Base-by-base conservation (phyloP, 148 eudicot genomes). In the Beta vulgaris region DNA sequence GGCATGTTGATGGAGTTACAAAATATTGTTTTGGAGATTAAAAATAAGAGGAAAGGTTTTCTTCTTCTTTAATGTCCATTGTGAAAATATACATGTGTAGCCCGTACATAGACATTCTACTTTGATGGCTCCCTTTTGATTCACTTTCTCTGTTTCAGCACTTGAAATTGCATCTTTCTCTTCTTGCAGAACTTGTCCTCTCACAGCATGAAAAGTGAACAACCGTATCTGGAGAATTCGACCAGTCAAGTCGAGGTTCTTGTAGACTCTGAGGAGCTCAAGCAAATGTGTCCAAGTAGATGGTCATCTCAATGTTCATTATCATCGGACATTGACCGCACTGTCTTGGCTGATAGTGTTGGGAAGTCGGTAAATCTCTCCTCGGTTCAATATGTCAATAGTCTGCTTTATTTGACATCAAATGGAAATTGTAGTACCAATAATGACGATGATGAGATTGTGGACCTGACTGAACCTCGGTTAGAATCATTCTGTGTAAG, bases 381-480 rank as follows among this genome's bases (percentile, higher is more conserved):
- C 35, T 75, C 87, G 0, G 65, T 79, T n/a, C 76, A 78, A 29
- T 79, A 82, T 61, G 67, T 83, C 12, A 85, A 79, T 36, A 69
- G 75, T 42, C 69, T 81, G 71, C 82, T 80, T 54, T 81, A 80
- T 66, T 65, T 81, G 71, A 73, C 86, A 60, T 79, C 90, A 71
- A 79, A 82, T 23, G 28, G 71, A 10, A 82, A 57, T 57, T 71
- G 77, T 60, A 51, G 68, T 44, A 61, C 26, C 42, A 61, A 62
- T 13, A 74, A 69, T 54, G 77, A 78, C 25, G 93, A 80, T 61
- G 97, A 90, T 73, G 83, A 78, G 51, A 69, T 73, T 13, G 95
- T 88, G 80, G 97, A 93, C 81, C 78, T 94, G 77, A 84, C 86
- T 0, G 88, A 91, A 72, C 98, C 97, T 77, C 83, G 89, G 48